Percentiles rank a stretch among this genome's conserved stretches.
phyloP scores from a whole-genome alignment of 23 red algal genomes.

The Agarophyton chilense region DNA sequence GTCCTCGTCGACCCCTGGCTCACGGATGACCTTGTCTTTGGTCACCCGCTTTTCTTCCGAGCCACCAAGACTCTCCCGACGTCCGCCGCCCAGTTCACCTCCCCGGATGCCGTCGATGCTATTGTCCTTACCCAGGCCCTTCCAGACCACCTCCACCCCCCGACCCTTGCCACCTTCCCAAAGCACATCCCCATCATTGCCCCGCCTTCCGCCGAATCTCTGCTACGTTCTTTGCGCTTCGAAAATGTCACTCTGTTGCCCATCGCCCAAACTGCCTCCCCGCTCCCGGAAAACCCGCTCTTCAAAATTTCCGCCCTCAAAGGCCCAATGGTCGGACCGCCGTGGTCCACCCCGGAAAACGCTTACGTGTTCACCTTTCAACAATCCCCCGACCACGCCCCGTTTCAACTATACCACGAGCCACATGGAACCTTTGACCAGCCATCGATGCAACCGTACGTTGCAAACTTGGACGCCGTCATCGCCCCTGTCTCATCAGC shows the following conservation, averaged over 20 bases:
- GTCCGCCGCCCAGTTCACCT: background rate
- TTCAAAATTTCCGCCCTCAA: conserved; percentile 14
- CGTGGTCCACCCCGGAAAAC: conserved; percentile 79
- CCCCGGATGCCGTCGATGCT: background rate
- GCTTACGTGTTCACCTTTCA: conserved; percentile 68
- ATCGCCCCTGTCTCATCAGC: conserved; percentile 12
- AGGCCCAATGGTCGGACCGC: conserved; percentile 78
- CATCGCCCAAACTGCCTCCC: background rate
- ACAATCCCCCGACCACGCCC: no score
- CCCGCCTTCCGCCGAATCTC: conserved; percentile 30
- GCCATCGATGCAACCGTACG: background rate
- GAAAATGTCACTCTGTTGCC: background rate
- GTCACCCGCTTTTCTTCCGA: conserved; percentile 55
- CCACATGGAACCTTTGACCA: conserved; percentile 75
- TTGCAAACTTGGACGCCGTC: background rate
- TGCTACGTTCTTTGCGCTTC: conserved; percentile 46
- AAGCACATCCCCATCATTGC: conserved; percentile 63
- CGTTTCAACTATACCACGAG: conserved; percentile 69
- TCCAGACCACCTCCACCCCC: conserved; percentile 84
- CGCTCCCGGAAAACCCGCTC: background rate
- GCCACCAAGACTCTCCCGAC: background rate
- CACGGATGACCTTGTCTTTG: conserved; percentile 69
- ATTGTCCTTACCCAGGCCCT: conserved; percentile 84
- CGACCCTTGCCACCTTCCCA: conserved; percentile 58
- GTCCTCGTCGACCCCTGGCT: conserved; percentile 90